phyloP scores from a whole-genome alignment of 2,329 filamentous ascomycete genomes.

The Paecilomyces dactylethromorphus region DNA sequence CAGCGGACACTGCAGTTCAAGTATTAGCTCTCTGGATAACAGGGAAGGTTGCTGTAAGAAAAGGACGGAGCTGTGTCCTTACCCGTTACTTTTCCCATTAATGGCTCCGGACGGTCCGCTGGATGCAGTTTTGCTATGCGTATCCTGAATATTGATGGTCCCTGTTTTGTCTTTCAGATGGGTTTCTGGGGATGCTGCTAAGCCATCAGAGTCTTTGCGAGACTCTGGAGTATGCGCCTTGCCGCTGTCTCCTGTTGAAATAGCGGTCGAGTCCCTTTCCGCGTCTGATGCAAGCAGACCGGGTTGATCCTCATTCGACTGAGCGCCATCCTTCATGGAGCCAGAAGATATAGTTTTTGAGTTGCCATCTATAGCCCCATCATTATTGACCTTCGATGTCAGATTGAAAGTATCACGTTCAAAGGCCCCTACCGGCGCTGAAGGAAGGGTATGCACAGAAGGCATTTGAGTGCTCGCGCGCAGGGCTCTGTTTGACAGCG shows the following conservation, averaged over 20 bases:
- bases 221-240: background rate
- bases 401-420: background rate
- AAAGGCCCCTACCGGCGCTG: background rate
- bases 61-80: background rate
- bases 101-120: background rate
- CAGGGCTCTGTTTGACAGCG: background rate
- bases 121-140: background rate
- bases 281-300: background rate
- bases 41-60: background rate
- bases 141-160: background rate
- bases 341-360: background rate
- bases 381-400: background rate
- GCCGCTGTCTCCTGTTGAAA: background rate
- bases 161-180: background rate
- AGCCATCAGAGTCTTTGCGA: background rate
- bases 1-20: conserved; percentile 60
- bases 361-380: background rate
- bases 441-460: background rate
- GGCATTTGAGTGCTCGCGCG: background rate
- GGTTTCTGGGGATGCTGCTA: background rate
- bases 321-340: background rate
- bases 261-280: background rate
- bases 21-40: background rate
- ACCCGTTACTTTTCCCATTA: background rate
- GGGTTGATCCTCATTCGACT: background rate